phyloP scores from a whole-genome alignment of 768 basidiomycete genomes.

The Leccinum rimulosum region DNA sequence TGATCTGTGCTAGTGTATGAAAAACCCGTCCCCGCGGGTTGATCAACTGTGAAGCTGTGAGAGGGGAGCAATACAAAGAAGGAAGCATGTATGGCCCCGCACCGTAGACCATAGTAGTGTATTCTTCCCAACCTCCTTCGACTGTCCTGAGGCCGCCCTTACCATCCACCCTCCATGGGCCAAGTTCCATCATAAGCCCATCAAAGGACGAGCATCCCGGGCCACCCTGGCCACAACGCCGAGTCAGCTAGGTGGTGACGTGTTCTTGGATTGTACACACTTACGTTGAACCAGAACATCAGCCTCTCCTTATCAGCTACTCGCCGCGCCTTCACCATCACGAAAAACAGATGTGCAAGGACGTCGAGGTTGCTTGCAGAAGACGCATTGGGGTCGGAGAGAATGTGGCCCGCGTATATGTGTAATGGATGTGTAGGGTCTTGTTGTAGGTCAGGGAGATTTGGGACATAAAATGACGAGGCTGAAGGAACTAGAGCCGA shows the following conservation, averaged over 20 bases:
- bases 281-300: slow-evolving; percentile 96
- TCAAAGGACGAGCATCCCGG: slow-evolving; percentile 98
- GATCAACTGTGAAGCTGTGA: slow-evolving; percentile 68
- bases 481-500: slow-evolving; percentile 62
- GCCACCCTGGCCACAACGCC: slow-evolving; percentile 60
- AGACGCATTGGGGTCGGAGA: slow-evolving; percentile 67
- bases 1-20: slow-evolving; percentile 85
- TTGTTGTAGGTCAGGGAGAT: slow-evolving; percentile 73
- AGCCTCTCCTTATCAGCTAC: slow-evolving; percentile 87
- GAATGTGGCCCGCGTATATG: slow-evolving; percentile 81
- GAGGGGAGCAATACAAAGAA: slow-evolving; percentile 4
- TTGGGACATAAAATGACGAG: slow-evolving; percentile 79
- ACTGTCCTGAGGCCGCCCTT: slow-evolving; percentile 66
- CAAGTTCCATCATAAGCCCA: slow-evolving; percentile 97
- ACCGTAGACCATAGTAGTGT: slow-evolving; percentile 92
- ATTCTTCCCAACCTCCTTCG: slow-evolving; percentile 97
- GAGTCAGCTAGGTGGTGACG: neutral
- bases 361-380: slow-evolving; percentile 54
- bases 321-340: slow-evolving; percentile 83
- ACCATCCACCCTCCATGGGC: slow-evolving; percentile 82
- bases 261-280: slow-evolving; percentile 20
- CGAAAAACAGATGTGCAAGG: slow-evolving; percentile 82
- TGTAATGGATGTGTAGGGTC: slow-evolving; percentile 68
- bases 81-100: slow-evolving; percentile 29
- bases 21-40: slow-evolving; percentile 94